Evolutionary conservation across 805 yeast genomes (phyloP).

Genomic region (Metschnikowia anglica): DNA sequence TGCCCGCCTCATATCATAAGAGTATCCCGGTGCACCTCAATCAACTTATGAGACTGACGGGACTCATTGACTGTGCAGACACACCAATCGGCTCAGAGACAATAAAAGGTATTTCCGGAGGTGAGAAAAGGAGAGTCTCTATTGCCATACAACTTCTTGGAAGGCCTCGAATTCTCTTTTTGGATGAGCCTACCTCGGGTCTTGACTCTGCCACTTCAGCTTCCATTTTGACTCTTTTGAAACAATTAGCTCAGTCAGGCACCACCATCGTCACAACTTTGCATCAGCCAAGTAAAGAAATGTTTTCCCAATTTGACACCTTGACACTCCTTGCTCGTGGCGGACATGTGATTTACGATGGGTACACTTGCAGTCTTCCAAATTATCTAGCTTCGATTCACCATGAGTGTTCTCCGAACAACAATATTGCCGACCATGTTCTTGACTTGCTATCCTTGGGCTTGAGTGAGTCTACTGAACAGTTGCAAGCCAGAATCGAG

Average conservation of each 20-base stretch:
- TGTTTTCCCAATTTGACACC: constrained; percentile 65
- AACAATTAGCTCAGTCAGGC: constrained; percentile 57
- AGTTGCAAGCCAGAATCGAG: constrained; percentile 24
- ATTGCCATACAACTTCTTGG: constrained; percentile 77
- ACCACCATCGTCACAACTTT: constrained; percentile 72
- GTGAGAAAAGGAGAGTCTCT: constrained; percentile 76
- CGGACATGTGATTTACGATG: constrained; percentile 69
- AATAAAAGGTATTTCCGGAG: constrained; percentile 44
- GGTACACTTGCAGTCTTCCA: constrained; percentile 47
- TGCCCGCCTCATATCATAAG: constrained; percentile 42
- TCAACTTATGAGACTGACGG: constrained; percentile 62
- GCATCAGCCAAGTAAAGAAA: constrained; percentile 77
- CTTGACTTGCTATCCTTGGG: constrained; percentile 64
- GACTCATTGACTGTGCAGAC: constrained; percentile 73
- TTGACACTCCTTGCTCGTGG: constrained; percentile 73
- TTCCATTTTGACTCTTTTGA: constrained; percentile 60
- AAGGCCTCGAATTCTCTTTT: constrained; percentile 65
- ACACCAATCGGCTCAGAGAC: constrained; percentile 48
- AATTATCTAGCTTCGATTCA: constrained; percentile 51
- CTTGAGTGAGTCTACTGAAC: constrained; percentile 26
- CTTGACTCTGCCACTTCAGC: constrained; percentile 77
- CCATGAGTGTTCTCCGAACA: constrained; percentile 54
- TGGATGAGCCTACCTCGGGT: constrained; percentile 92
- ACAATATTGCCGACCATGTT: constrained; percentile 73
- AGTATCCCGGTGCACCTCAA: constrained; percentile 51